Evolutionary conservation across 441 rosid genomes (phyloP).

Genomic region (Aleurites moluccanus): DNA sequence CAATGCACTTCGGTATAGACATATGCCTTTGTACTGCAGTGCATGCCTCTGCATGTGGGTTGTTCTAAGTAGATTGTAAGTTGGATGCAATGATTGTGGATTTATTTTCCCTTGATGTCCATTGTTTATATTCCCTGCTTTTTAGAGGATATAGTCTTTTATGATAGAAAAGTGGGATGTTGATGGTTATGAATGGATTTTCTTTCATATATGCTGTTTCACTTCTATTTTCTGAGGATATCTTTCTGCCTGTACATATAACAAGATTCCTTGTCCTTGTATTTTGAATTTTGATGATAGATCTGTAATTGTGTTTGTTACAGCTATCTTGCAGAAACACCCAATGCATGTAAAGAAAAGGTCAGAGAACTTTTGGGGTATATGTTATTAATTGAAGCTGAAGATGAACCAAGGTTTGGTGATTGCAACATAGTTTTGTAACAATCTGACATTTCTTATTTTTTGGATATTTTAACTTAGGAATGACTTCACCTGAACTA

Average conservation of each 20-base stretch:
- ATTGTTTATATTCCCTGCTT: background rate
- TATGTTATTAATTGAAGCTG: slow-evolving; percentile 82
- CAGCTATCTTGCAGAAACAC: slow-evolving; percentile 93
- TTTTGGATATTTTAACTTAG: slow-evolving; percentile 16
- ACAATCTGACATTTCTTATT: background rate
- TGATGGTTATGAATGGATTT: background rate
- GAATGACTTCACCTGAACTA: slow-evolving; percentile 22
- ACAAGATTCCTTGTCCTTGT: background rate
- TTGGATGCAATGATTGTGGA: background rate
- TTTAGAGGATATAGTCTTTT: background rate
- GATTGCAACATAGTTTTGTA: slow-evolving; percentile 7
- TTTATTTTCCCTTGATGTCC: background rate
- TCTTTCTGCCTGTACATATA: background rate
- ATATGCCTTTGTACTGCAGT: background rate
- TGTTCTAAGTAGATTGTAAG: background rate
- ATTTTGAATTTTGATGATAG: background rate
- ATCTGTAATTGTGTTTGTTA: slow-evolving; percentile 23
- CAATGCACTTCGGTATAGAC: background rate
- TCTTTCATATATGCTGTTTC: background rate
- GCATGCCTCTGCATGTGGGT: background rate
- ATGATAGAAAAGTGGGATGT: slow-evolving; percentile 1
- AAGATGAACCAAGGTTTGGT: slow-evolving; percentile 79
- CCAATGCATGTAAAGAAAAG: slow-evolving; percentile 72
- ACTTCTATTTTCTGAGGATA: background rate
- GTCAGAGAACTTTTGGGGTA: slow-evolving; percentile 66